These are phyloP conservation scores for Penicillium goetzii DNA, from an alignment of 495 filamentous ascomycete species.

Conservation along the genomic window DNA sequence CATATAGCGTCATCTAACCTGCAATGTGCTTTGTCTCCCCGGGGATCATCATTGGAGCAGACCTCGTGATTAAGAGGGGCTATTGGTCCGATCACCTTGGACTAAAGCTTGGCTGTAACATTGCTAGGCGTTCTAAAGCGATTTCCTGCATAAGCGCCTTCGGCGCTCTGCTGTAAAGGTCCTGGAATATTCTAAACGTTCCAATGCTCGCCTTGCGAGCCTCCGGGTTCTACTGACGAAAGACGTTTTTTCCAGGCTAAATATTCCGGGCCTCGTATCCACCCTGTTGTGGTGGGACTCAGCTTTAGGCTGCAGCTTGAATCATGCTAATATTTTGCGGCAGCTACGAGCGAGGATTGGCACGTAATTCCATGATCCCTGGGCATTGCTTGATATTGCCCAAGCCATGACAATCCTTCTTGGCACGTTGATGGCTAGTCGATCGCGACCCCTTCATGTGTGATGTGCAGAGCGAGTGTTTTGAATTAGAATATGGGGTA, in stretches of 20 bases:
- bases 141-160: constrained; percentile 30
- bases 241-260: constrained; percentile 3
- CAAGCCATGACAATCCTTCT: constrained; percentile 14
- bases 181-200: constrained; percentile 11
- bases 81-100: constrained; percentile 20
- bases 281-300: constrained; percentile 9
- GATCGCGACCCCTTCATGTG: constrained; percentile 8
- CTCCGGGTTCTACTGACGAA: not conserved
- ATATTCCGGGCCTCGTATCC: constrained; percentile 13
- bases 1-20: constrained; percentile 8
- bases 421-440: constrained; percentile 14
- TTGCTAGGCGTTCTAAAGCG: constrained; percentile 13
- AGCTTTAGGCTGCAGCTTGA: constrained; percentile 11
- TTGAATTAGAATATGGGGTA: constrained; percentile 12
- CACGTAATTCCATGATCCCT: constrained; percentile 10
- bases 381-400: constrained; percentile 27
- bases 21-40: not conserved
- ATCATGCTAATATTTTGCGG: not conserved
- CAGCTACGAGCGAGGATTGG: constrained; percentile 1
- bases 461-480: constrained; percentile 5
- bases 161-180: constrained; percentile 16
- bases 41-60: constrained; percentile 13
- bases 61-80: not conserved
- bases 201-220: not conserved
- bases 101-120: constrained; percentile 25